phyloP scores from a whole-genome alignment of 306 rosid species.

The Fragaria vesca region DNA sequence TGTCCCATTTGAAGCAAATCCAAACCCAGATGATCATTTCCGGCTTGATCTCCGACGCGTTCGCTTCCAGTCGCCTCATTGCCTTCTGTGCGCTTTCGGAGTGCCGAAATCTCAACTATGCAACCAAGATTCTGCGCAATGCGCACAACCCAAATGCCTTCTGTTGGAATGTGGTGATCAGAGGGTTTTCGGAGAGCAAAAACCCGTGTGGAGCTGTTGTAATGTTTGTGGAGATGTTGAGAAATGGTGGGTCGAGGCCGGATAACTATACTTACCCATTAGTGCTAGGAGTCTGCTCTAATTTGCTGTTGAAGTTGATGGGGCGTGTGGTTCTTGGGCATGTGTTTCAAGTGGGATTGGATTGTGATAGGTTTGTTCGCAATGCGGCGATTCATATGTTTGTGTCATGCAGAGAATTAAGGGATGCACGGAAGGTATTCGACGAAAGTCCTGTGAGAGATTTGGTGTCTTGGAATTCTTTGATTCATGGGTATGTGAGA shows the following conservation, averaged over 20 bases:
- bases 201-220: constrained; percentile 11
- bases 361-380: constrained; percentile 56
- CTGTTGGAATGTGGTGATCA: constrained; percentile 72
- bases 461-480: constrained; percentile 73
- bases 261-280: constrained; percentile 61
- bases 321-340: constrained; percentile 63
- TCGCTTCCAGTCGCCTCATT: constrained; percentile 67
- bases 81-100: constrained; percentile 75
- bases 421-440: constrained; percentile 55
- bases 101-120: constrained; percentile 47
- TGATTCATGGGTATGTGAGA: constrained; percentile 68
- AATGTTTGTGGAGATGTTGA: constrained; percentile 49
- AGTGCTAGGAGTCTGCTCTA: constrained; percentile 64
- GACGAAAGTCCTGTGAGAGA: constrained; percentile 63
- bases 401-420: constrained; percentile 49
- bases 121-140: constrained; percentile 43
- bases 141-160: constrained; percentile 40
- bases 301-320: constrained; percentile 30
- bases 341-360: constrained; percentile 60
- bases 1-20: constrained; percentile 66
- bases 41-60: constrained; percentile 47
- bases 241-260: constrained; percentile 36
- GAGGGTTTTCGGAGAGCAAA: constrained; percentile 61
- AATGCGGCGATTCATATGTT: constrained; percentile 62
- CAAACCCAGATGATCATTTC: constrained; percentile 65